Conservation (phyloP, 208 protist genomes). For the Endotrypanum monterogeii region DNA sequence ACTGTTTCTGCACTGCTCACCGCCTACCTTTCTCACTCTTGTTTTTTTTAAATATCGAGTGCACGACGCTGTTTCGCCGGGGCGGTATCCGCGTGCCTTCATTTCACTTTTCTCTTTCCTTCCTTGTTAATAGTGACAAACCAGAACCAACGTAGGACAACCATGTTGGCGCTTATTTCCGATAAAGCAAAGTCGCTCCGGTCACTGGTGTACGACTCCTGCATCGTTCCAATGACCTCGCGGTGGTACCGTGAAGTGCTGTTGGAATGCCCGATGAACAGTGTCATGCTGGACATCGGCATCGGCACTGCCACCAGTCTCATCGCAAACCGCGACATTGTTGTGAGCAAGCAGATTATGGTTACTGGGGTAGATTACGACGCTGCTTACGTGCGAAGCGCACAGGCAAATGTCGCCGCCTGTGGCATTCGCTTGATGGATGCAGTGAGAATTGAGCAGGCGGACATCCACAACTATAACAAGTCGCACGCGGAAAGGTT, state of each 20-base stretch:
- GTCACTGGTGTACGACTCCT: slow-evolving; percentile 63
- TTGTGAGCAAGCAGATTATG: slow-evolving; percentile 67
- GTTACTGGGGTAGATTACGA: slow-evolving; percentile 81
- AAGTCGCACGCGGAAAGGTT: slow-evolving; percentile 45
- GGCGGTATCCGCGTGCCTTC: not conserved
- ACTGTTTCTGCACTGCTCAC: not conserved
- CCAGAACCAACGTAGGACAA: not conserved
- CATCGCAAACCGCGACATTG: slow-evolving; percentile 72
- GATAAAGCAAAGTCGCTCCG: slow-evolving; percentile 34
- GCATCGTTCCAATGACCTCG: slow-evolving; percentile 60
- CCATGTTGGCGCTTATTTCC: slow-evolving; percentile 37
- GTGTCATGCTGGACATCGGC: slow-evolving; percentile 71
- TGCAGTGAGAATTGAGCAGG: slow-evolving; percentile 49
- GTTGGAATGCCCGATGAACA: slow-evolving; percentile 55
- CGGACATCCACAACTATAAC: slow-evolving; percentile 74
- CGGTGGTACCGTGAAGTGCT: slow-evolving; percentile 84
- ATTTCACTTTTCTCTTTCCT: not conserved
- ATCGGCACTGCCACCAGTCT: slow-evolving; percentile 81
- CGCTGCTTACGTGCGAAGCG: slow-evolving; percentile 56
- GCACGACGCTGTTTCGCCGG: not conserved
- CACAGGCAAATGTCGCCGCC: slow-evolving; percentile 44
- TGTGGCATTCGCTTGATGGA: slow-evolving; percentile 43
- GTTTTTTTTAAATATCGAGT: not conserved
- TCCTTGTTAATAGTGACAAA: not conserved
- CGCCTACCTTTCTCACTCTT: not conserved